Evolutionary conservation across 495 filamentous ascomycete species (phyloP), one percentile per base, ranked within the genome.

Genomic region (Stereocaulon alpinum): DNA sequence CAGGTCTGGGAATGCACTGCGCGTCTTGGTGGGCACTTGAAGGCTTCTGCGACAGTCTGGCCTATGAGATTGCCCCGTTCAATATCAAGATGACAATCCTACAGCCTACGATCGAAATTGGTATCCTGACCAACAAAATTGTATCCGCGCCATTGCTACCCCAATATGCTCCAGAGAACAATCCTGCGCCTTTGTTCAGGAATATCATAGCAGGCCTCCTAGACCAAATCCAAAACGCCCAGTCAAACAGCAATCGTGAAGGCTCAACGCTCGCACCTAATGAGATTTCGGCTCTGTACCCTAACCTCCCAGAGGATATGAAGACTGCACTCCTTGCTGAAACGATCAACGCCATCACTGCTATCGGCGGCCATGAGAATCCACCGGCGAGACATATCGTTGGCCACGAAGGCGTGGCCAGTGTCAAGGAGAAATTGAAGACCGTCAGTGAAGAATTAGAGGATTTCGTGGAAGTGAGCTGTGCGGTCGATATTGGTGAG

Each of bases 41-140:
- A 72, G 93, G 93, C n/a, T 96, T 93, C 70, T 95, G 90, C 72
- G 92, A 71, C 40, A 93, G 89, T 50, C 77, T 98, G 12, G 91
- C 91, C 1, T 98, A 95, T 74, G 93, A 98, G 72, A 87, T 98
- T 55, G 93, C 93, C 0, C 93, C 93, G 1, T 97, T 96, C 78
- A 95, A 95, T 71, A 83, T 97, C 76, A 95, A 92, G 71, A 80
- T 96, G 65, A 95, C 89, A 41, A 91, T 98, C 65, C 83, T 98
- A 45, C 93, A 98, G 74, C 89, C 91, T 61, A 86, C 82, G 61
- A 77, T 89, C 53, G 91, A 96, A 73, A 87, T 94, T 63, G 79
- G 82, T 65, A 82, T 89, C 48, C 79, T 96, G 55, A 91, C 87
- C 44, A 93, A 94, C 72, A 82, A 86, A 54, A 86, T 96, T 63